phyloP scores from a whole-genome alignment of 139 green algal species.

The Diplosphaera chodatii region DNA sequence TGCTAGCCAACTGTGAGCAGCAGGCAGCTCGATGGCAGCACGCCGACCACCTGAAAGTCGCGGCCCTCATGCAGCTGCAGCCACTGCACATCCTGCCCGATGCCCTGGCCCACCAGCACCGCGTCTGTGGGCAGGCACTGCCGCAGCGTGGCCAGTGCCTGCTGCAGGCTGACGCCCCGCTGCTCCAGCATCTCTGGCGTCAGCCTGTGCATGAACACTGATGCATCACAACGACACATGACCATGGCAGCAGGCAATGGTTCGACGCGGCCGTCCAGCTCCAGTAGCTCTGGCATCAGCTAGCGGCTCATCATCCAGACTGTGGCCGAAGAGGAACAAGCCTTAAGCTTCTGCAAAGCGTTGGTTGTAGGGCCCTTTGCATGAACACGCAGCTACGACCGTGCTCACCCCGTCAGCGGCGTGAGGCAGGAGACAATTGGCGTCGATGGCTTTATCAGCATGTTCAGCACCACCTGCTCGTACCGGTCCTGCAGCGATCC shows the following conservation, averaged over 20 bases:
- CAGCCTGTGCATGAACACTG: no score
- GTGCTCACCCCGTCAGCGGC: constrained; percentile 59
- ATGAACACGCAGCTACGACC: no score
- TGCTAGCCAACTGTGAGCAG: no score
- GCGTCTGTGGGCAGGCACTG: constrained; percentile 45
- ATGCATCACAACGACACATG: no score
- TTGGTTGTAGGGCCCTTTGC: no score
- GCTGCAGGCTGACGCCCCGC: constrained; percentile 59
- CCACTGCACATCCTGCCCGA: constrained; percentile 82
- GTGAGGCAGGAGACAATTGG: constrained; percentile 79
- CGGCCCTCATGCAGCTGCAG: constrained; percentile 69
- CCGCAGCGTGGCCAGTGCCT: constrained; percentile 48
- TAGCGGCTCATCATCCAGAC: no score
- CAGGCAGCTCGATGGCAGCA: no score
- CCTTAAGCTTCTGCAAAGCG: no score
- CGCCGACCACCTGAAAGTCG: constrained; percentile 40
- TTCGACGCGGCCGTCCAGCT: no score
- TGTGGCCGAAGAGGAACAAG: no score
- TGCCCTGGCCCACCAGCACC: constrained; percentile 83
- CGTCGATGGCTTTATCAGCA: constrained; percentile 63
- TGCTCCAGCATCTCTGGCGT: constrained; percentile 46
- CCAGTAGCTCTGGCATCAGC: no score
- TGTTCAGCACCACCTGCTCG: constrained; percentile 66
- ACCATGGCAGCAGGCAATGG: no score
- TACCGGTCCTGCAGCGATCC: constrained; percentile 46